A percentile compares a stretch with the other conserved stretches of the same genome.
phyloP scores from a whole-genome alignment of 148 eudicot genomes.

The Amaranthus cruentus region DNA sequence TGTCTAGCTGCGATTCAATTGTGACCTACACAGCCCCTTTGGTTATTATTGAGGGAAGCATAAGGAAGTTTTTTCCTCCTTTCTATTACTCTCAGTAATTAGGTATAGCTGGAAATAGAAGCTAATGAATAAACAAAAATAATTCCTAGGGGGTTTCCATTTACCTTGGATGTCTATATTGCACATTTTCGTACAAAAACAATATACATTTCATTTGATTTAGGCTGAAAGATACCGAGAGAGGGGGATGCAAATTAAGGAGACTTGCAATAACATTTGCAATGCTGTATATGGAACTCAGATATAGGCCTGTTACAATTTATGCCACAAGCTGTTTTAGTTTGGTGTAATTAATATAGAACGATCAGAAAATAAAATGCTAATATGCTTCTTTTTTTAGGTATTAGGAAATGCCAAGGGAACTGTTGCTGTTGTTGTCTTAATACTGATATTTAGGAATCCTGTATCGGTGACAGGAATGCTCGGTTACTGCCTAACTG shows the following conservation, averaged over 20 bases:
- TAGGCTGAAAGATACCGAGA: no score
- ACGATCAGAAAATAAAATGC: no score
- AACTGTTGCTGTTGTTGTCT: constrained; percentile 70
- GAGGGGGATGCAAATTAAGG: no score
- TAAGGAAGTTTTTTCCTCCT: not conserved
- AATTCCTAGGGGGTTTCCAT: not conserved
- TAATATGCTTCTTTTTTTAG: constrained; percentile 8
- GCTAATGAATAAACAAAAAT: not conserved
- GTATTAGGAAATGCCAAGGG: constrained; percentile 77
- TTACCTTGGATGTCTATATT: not conserved
- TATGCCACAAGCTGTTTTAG: not conserved
- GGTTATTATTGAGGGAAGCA: not conserved
- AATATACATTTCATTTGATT: no score
- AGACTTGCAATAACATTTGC: no score
- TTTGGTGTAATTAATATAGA: not conserved
- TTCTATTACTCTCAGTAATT: not conserved
- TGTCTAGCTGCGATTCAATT: not conserved
- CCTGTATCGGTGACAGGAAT: constrained; percentile 76
- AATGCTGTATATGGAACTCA: not conserved
- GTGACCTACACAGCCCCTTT: not conserved
- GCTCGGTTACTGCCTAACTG: constrained; percentile 65
- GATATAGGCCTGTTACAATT: not conserved
- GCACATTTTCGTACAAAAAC: no score
- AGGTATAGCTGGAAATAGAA: not conserved
- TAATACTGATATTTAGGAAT: constrained; percentile 66